A percentile compares a stretch with the other conserved stretches of the same genome.
Evolutionary conservation across 768 basidiomycete species (phyloP).

Genomic region (Suillus fuscotomentosus): DNA sequence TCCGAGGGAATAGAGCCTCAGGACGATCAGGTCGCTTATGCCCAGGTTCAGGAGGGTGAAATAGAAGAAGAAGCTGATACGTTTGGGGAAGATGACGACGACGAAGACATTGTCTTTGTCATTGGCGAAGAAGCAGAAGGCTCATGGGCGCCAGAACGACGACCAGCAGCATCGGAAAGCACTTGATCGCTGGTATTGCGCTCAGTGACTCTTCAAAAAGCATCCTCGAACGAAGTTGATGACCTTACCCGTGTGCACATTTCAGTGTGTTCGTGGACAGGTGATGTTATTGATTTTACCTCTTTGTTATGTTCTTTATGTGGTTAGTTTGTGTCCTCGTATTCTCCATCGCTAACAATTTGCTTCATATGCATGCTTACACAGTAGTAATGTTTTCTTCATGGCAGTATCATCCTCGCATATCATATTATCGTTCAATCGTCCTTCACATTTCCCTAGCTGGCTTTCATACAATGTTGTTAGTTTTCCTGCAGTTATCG

Average conservation of each 20-base stretch:
- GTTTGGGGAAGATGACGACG: conserved; percentile 59
- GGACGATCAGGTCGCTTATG: not conserved
- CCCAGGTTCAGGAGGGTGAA: conserved; percentile 14
- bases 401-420: conserved; percentile 4
- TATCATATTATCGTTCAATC: conserved; percentile 1
- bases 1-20: not conserved
- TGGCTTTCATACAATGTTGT: not conserved
- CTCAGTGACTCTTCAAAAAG: not conserved
- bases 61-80: conserved; percentile 29
- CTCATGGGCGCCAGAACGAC: conserved; percentile 34
- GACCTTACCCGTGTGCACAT: not conserved
- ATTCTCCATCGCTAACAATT: conserved; percentile 3
- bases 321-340: not conserved
- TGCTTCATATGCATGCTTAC: not conserved
- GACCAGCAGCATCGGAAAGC: not conserved
- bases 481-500: conserved; percentile 4
- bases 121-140: conserved; percentile 49
- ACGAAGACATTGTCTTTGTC: conserved; percentile 78
- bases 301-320: conserved; percentile 3
- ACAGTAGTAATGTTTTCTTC: not conserved
- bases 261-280: conserved; percentile 2
- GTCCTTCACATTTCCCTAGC: not conserved
- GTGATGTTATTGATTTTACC: conserved; percentile 1
- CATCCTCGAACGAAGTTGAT: not conserved
- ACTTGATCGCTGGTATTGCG: not conserved